Evolutionary conservation across 2,329 filamentous ascomycete genomes (phyloP).

Genomic region (Camptophora hylomeconis): DNA sequence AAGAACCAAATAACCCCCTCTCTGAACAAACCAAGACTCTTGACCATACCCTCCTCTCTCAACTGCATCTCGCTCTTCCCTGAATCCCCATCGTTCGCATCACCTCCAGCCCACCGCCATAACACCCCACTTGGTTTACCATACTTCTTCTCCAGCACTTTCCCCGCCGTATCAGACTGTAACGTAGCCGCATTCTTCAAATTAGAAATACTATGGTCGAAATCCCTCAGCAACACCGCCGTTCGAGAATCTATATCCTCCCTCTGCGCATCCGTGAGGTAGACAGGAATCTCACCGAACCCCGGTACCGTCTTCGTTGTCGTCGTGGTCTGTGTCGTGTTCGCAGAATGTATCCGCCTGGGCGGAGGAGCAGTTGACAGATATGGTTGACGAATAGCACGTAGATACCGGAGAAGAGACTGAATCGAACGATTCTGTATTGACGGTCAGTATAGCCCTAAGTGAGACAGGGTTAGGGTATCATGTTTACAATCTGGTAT

Average conservation of each 20-base stretch:
- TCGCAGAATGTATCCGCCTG: constrained; percentile 21
- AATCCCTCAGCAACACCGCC: constrained; percentile 70
- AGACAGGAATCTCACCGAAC: constrained; percentile 25
- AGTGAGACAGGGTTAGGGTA: constrained; percentile 2
- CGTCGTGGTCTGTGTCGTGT: constrained; percentile 19
- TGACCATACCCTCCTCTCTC: constrained; percentile 56
- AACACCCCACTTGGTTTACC: constrained; percentile 37
- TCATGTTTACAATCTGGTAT: constrained; percentile 63
- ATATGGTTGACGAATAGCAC: constrained; percentile 76
- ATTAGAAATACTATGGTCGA: constrained; percentile 67
- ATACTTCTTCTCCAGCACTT: constrained; percentile 61
- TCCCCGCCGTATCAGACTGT: constrained; percentile 61
- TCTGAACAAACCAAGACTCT: constrained; percentile 55
- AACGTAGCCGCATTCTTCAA: constrained; percentile 73
- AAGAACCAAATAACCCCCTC: constrained; percentile 79
- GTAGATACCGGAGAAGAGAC: constrained; percentile 67
- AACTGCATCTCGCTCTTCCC: constrained; percentile 54
- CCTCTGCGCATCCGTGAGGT: constrained; percentile 67
- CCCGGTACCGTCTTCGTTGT: constrained; percentile 24
- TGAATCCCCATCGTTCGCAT: constrained; percentile 30
- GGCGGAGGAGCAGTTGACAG: constrained; percentile 58
- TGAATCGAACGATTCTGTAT: constrained; percentile 72
- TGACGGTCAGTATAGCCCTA: constrained; percentile 14
- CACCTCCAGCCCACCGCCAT: constrained; percentile 54
- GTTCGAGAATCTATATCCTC: constrained; percentile 80